Evolutionary conservation across 31 red algal genomes (phyloP).

Genomic region (Porphyra umbilicalis): DNA sequence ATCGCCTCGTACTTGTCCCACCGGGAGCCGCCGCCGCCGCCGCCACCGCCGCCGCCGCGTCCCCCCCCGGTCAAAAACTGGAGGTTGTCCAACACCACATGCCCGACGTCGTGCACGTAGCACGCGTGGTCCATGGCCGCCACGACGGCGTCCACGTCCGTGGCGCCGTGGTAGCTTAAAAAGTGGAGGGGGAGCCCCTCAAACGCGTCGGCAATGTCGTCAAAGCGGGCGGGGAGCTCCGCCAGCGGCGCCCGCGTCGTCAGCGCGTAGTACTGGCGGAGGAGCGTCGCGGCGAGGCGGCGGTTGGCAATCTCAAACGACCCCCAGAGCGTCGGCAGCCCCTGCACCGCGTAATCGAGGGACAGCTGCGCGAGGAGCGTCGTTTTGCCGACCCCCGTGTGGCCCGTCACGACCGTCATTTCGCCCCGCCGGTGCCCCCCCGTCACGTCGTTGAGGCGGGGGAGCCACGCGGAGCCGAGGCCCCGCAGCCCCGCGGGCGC

Average conservation of each 20-base stretch:
- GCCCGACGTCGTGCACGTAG: slow-evolving; percentile 74
- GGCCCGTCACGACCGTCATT: slow-evolving; percentile 72
- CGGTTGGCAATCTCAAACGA: slow-evolving; percentile 80
- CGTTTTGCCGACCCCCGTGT: slow-evolving; percentile 96
- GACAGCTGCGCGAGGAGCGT: slow-evolving; percentile 87
- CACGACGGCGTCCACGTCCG: slow-evolving; percentile 48
- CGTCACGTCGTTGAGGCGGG: slow-evolving; percentile 52
- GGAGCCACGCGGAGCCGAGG: slow-evolving; percentile 44
- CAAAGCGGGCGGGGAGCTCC: slow-evolving; percentile 40
- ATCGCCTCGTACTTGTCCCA: slow-evolving; percentile 62
- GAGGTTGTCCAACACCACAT: slow-evolving; percentile 87
- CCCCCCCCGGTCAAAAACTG: slow-evolving; percentile 73
- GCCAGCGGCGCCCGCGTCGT: slow-evolving; percentile 12
- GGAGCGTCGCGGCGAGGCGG: slow-evolving; percentile 37
- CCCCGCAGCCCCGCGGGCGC: slow-evolving; percentile 29
- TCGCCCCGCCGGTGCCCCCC: slow-evolving; percentile 88
- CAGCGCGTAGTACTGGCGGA: slow-evolving; percentile 38
- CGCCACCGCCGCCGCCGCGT: background rate
- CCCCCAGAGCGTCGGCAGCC: slow-evolving; percentile 77
- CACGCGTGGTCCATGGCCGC: slow-evolving; percentile 90
- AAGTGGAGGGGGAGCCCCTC: slow-evolving; percentile 71
- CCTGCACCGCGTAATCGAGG: slow-evolving; percentile 89
- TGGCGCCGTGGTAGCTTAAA: slow-evolving; percentile 83
- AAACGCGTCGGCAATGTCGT: slow-evolving; percentile 64
- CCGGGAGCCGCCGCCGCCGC: slow-evolving; percentile 9